Evolutionary conservation across 108 stramenopile genomes (phyloP), one percentile per base, ranked within the genome.

Genomic region (Bacterosira constricta): DNA sequence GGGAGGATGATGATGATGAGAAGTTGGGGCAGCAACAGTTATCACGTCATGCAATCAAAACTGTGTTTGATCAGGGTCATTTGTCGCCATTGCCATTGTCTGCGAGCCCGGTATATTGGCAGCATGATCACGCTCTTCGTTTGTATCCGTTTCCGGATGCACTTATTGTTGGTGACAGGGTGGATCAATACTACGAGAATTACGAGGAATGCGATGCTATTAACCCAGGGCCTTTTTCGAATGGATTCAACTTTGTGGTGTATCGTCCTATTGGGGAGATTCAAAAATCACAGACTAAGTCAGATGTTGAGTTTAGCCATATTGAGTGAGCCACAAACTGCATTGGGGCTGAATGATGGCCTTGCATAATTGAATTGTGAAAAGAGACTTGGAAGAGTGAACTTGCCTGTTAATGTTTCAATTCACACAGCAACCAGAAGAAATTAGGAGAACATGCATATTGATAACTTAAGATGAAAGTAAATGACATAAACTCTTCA

Each of bases 81-180:
- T 66, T 98, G 41, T 87, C 88, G 44, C 92, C 94, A 7, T 77
- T 92, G 26, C 94, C 90, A 26, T 46, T 88, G 4, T 53, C 80
- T 38, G 76, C 82, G 20, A 62, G 77, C 54, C 97, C 97, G 17
- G 87, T 97, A 50, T 94, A 88, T 73, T 97, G 97, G 95, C 88
- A 96, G 56, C 87, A 82, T 35, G 98, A 97, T 77, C 92, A 96
- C 71, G 85, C 93, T 11, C 63, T 98, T 37, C 78, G 89, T 5
- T 79, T 98, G 39, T 97, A 96, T 73, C 98, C 98, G 1, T 80
- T 92, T 30, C 98, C 98, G 2, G 89, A 96, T 66, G 83, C 88
- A n/a, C 52, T 96, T 6, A 52, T 96, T 30, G 21, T 92, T 8
- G 95, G 86, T 8, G 85, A 83, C 60, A 36, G 79, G 53, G 80